Evolutionary conservation across 495 filamentous ascomycete genomes (phyloP), one percentile per base, ranked within the genome.

Genomic region (Bombardia bombarda): DNA sequence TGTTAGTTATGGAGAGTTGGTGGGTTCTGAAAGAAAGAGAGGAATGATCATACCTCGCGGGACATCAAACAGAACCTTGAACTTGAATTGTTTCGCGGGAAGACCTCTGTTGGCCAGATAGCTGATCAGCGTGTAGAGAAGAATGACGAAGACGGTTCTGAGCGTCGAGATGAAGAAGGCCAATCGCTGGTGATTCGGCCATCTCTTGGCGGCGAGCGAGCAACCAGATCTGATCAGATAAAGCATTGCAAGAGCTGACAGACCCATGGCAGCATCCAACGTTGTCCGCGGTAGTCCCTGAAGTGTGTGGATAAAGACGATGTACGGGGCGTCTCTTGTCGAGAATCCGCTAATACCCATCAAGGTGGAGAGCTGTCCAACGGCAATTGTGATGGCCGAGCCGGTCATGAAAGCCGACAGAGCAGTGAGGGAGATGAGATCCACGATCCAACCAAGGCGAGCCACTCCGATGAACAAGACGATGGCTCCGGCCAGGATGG

Each of bases 351-450:
- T 78, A 60, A 95, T 85, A 7, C 93, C 92, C 71, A 99, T 82
- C 70, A 99, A 58, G 7, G 74, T 74, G 1, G 85, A 79, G 22
- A 96, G 75, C 65, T 99, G 92, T n/a, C 92, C 90, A 32, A 80
- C 73, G 25, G 79, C 79, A 57, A 99, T 99, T 55, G 79, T 95
- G 61, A 99, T 66, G 20, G 92, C 93, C 0, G 92, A 95, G 6
- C 92, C 92, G 2, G 92, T 97, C 90, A 99, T 97, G 77, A 94
- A 98, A 3, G 92, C 89, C 7, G 85, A 87, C 40, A 97, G 93
- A 1, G 92, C 84, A 1, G 87, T 79, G 23, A 98, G 75, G 1
- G 92, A 83, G 59, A 98, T 98, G 56, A 97, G 83, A 47, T 98
- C 92, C 13, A 97, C 93, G 22, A 99, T 85, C 77, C 89, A 94